Evolutionary conservation across 208 protist species (phyloP).

Genomic region (Trypanosoma mega): DNA sequence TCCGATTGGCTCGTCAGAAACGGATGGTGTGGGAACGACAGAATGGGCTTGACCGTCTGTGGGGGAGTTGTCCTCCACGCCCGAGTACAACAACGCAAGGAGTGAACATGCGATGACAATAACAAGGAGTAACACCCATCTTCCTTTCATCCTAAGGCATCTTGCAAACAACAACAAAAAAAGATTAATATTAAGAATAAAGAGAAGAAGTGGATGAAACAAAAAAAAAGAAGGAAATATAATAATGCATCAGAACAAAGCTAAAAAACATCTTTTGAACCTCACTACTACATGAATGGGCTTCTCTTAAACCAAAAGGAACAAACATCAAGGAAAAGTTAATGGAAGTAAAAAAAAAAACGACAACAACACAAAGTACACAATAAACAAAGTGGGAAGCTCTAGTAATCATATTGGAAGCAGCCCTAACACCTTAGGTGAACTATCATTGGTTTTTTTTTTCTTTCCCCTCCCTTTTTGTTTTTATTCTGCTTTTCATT

Average conservation of each 20-base stretch:
- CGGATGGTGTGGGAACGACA: too few species aligned
- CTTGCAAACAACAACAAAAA: too few species aligned
- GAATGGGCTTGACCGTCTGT: slow-evolving; percentile 10
- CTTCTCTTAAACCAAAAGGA: slow-evolving; percentile 1
- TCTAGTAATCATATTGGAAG: too few species aligned
- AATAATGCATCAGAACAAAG: background rate
- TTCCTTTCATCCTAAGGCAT: background rate
- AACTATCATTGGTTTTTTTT: too few species aligned
- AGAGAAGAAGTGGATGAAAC: background rate
- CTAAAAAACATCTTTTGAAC: slow-evolving; percentile 4
- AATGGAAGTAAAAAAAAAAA: too few species aligned
- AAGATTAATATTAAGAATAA: background rate
- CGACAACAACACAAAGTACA: too few species aligned
- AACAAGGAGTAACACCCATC: background rate
- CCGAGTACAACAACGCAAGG: background rate
- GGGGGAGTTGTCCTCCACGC: background rate
- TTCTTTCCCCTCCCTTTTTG: background rate
- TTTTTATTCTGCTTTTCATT: background rate
- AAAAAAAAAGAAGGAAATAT: slow-evolving; percentile 17
- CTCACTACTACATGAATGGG: too few species aligned
- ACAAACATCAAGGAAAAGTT: too few species aligned
- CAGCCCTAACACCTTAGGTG: too few species aligned
- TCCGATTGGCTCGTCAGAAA: too few species aligned
- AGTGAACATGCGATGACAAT: background rate
- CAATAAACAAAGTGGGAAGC: too few species aligned